Percentiles rank a stretch among this genome's conserved stretches.
phyloP scores from a whole-genome alignment of 768 basidiomycete species.

The Termitomyces sp. region DNA sequence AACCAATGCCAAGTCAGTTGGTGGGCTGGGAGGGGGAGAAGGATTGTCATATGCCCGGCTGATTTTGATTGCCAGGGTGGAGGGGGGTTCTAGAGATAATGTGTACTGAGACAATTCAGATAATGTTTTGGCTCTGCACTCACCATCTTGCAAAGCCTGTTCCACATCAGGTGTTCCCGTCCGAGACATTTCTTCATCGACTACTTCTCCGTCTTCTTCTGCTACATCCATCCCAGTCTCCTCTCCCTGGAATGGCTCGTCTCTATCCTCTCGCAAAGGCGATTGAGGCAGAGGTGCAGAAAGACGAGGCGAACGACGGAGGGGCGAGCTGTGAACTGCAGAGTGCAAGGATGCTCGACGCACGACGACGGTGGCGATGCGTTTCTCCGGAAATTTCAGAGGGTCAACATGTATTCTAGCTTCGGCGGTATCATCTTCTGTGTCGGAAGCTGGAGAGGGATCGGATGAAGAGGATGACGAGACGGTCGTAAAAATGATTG shows the following conservation, averaged over 20 bases:
- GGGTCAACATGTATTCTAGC: conserved; percentile 48
- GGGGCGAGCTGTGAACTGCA: conserved; percentile 17
- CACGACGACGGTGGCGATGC: conserved; percentile 28
- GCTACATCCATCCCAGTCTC: conserved; percentile 13
- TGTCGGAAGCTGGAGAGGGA: conserved; percentile 28
- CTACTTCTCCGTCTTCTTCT: conserved; percentile 27
- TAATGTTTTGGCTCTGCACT: conserved; percentile 18
- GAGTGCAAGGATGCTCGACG: conserved; percentile 22
- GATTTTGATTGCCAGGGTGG: conserved; percentile 59
- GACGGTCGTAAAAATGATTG: not conserved
- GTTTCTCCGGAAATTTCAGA: conserved; percentile 48
- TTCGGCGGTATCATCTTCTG: conserved; percentile 36
- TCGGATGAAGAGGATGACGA: conserved; percentile 16
- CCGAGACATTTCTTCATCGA: conserved; percentile 24
- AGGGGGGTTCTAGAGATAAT: conserved; percentile 52
- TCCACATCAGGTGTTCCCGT: conserved; percentile 48
- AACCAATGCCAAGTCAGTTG: not conserved
- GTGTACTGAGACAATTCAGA: conserved; percentile 5
- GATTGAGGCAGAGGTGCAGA: conserved; percentile 33
- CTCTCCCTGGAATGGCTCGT: conserved; percentile 1
- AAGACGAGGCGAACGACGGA: conserved; percentile 48
- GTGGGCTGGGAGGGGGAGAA: conserved; percentile 44
- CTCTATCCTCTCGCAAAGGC: conserved; percentile 1
- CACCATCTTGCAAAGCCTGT: conserved; percentile 37
- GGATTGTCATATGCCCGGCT: conserved; percentile 72